Percentiles rank a stretch among this genome's conserved stretches.
Evolutionary conservation across 208 protist species (phyloP).

Genomic region (Acanthamoeba polyphaga): DNA sequence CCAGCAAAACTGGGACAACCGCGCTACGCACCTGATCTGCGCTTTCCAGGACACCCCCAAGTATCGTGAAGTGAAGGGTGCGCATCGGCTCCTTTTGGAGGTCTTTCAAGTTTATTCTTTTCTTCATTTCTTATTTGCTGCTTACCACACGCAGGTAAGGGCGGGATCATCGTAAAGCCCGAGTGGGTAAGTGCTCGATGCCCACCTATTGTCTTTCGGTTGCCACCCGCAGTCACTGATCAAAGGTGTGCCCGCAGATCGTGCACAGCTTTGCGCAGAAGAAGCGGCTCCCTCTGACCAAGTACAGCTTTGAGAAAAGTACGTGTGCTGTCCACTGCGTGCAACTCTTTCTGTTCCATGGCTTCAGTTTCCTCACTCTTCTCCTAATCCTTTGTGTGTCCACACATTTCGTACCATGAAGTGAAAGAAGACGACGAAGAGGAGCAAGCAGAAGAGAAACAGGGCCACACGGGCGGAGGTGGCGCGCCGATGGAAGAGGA

Average conservation of each 20-base stretch:
- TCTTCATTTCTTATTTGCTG: not conserved
- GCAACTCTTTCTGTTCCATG: not conserved
- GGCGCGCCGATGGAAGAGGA: not conserved
- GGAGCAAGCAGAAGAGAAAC: not conserved
- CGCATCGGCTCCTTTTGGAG: not conserved
- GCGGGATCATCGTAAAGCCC: constrained; percentile 46
- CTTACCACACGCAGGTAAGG: not conserved
- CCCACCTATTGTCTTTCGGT: too few species aligned
- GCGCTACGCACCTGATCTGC: constrained; percentile 41
- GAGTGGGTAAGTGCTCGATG: not conserved
- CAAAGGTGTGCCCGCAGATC: not conserved
- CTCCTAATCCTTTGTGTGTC: not conserved
- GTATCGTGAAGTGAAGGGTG: constrained; percentile 45
- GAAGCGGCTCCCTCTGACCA: constrained; percentile 7
- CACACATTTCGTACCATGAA: not conserved
- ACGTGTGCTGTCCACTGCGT: too few species aligned
- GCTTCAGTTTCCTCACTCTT: not conserved
- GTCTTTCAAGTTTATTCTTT: not conserved
- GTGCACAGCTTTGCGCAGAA: constrained; percentile 20
- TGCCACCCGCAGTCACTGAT: not conserved
- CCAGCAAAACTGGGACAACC: constrained; percentile 26
- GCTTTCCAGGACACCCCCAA: constrained; percentile 60
- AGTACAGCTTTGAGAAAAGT: constrained; percentile 28
- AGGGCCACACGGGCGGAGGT: not conserved
- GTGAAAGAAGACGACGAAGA: not conserved